A percentile compares a stretch with the other conserved stretches of the same genome.
phyloP scores from a whole-genome alignment of 148 eudicot genomes.

The Fagopyrum esculentum region DNA sequence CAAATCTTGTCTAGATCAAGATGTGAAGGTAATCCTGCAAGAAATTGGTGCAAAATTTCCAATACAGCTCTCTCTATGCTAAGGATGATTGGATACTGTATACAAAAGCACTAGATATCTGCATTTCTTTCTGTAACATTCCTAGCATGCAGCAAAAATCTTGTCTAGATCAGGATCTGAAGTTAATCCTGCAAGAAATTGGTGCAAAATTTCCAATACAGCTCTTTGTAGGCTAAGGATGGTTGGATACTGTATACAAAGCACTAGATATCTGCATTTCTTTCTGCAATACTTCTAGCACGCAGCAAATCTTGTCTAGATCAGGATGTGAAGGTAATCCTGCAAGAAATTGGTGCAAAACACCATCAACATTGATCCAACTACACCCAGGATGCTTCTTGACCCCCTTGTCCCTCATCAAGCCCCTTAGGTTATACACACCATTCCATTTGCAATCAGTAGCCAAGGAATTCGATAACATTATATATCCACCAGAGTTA shows the following conservation, averaged over 20 bases:
- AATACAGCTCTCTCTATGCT: too few species aligned
- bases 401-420: constrained; percentile 59
- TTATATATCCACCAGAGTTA: constrained; percentile 72
- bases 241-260: not conserved
- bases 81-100: too few species aligned
- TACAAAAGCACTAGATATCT: constrained; percentile 16
- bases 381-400: constrained; percentile 64
- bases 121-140: constrained; percentile 51
- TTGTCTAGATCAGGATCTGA: constrained; percentile 32
- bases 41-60: constrained; percentile 57
- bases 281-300: constrained; percentile 40
- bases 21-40: constrained; percentile 47
- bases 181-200: constrained; percentile 51
- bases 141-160: constrained; percentile 29
- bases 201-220: constrained; percentile 38
- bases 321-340: constrained; percentile 45
- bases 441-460: constrained; percentile 48
- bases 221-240: too few species aligned
- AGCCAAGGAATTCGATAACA: constrained; percentile 76
- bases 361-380: constrained; percentile 55
- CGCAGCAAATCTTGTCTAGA: constrained; percentile 18
- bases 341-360: constrained; percentile 59
- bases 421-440: constrained; percentile 50
- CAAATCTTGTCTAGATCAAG: constrained; percentile 27
- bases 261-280: constrained; percentile 41